Conservation (phyloP, 176 grass and related monocot species). For the Ampelocalamus luodianensis region DNA sequence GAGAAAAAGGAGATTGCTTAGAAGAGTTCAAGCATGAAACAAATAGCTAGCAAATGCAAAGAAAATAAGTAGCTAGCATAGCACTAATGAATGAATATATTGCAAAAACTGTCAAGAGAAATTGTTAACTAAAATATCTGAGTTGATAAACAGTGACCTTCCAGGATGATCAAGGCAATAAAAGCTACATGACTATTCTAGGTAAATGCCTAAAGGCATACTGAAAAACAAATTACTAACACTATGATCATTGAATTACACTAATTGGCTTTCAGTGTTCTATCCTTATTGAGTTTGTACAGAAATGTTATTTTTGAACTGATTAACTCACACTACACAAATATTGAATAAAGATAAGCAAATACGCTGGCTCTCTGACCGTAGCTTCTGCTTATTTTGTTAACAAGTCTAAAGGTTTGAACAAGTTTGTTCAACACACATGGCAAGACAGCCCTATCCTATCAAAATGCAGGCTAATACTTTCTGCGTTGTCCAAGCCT, state of each 20-base stretch:
- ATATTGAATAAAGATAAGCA: background rate
- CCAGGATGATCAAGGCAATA: background rate
- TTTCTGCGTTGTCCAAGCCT: slow-evolving; percentile 1
- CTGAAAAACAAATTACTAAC: background rate
- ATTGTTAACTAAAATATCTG: background rate
- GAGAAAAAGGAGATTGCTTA: slow-evolving; percentile 7
- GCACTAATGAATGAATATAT: slow-evolving; percentile 8
- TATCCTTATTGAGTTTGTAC: background rate
- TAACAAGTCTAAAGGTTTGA: background rate
- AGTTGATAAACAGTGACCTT: slow-evolving; percentile 11
- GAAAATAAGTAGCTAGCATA: background rate
- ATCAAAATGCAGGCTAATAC: background rate
- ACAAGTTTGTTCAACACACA: background rate
- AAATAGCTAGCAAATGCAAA: slow-evolving; percentile 21
- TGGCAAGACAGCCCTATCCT: background rate
- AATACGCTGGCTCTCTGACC: slow-evolving; percentile 12
- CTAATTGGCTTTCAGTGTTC: background rate
- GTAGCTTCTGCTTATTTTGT: slow-evolving; percentile 1
- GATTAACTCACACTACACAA: background rate
- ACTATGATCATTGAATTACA: background rate
- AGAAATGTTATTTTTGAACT: slow-evolving; percentile 18
- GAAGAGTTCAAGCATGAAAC: background rate
- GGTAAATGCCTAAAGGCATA: slow-evolving; percentile 14
- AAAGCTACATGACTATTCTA: background rate
- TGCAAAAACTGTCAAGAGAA: slow-evolving; percentile 19